Base-by-base conservation (phyloP, 495 filamentous ascomycete genomes). In the Trichoderma asperelloides region DNA sequence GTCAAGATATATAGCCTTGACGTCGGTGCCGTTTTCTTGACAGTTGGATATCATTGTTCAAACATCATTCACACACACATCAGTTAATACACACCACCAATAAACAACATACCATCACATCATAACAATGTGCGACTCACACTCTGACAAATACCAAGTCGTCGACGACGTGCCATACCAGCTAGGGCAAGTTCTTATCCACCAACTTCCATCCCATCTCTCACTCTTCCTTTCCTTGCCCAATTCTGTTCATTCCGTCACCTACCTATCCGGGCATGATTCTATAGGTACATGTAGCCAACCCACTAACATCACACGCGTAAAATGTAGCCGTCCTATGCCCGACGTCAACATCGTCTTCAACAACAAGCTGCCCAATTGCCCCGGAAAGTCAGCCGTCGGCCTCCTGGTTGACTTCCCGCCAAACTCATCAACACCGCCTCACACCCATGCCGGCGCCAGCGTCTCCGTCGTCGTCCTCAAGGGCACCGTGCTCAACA, bases 391-490 rank as follows among this genome's bases (percentile, higher is more conserved):
- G 55, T 21, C 55, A 2, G 4, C 27, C 9, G 27, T 60, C 55
- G 55, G 55, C 11, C 55, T 60, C 2, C 23, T 60, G 16, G 55
- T 60, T 7, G 55, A 60, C 55, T 60, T 60, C 25, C 55, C 55
- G 0, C 55, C 62, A 30, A 64, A 64, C 39, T 8, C 64, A 27
- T 41, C 64, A 15, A 65, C 64, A 40, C 64, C 64, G 5, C 64
- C 64, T 27, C 64, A 65, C 40, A 45, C n/a, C 15, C 64, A 65
- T 40, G 64, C 18, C n/a, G 64, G 39, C 41, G 64, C 64, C 18
- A n/a, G 40, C 12, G 27, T 65, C 16, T 18, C 33, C 1, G 64
- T 30, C 15, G 16, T 16, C 25, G 64, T 65, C n/a, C 27, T 65
- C 40, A 30, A 30, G 15, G 64, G 64, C n/a, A 41, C 40, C 23